Conservation (phyloP, 805 yeast genomes). For the Candida sonorensis region DNA sequence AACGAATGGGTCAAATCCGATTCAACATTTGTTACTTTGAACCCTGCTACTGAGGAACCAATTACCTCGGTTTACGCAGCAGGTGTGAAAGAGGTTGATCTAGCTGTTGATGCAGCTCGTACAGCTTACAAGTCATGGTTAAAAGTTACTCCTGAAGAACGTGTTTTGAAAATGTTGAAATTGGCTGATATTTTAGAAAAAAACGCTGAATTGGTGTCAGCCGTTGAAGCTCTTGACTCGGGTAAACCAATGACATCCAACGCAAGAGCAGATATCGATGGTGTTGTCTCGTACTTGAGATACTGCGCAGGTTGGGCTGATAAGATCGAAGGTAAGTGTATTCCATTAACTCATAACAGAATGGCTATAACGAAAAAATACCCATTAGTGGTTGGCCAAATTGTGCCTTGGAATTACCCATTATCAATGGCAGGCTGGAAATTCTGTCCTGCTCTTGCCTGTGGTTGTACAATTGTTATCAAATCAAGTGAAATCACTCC, state of each 20-base stretch:
- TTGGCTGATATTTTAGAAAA: conserved; percentile 46
- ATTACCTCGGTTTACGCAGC: conserved; percentile 44
- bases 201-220: conserved; percentile 41
- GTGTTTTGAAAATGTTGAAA: conserved; percentile 34
- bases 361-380: conserved; percentile 66
- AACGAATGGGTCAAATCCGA: conserved; percentile 42
- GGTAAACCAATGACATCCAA: conserved; percentile 46
- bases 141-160: conserved; percentile 33
- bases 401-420: conserved; percentile 72
- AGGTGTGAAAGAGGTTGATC: conserved; percentile 38
- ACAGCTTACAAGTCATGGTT: conserved; percentile 42
- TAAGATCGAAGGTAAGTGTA: conserved; percentile 39
- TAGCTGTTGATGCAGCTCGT: conserved; percentile 44
- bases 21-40: conserved; percentile 33
- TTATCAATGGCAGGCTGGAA: conserved; percentile 74
- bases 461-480: conserved; percentile 67
- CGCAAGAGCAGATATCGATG: conserved; percentile 43
- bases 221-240: conserved; percentile 48
- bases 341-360: conserved; percentile 34
- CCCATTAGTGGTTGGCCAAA: conserved; percentile 60
- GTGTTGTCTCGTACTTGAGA: conserved; percentile 37
- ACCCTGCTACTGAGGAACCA: conserved; percentile 44
- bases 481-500: conserved; percentile 78
- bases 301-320: conserved; percentile 63
- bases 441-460: conserved; percentile 75